Percentiles rank a stretch among this genome's conserved stretches.
These are phyloP conservation scores for Barnettozyma vustinii DNA, from an alignment of 805 yeast genomes.

Conservation along the genomic window DNA sequence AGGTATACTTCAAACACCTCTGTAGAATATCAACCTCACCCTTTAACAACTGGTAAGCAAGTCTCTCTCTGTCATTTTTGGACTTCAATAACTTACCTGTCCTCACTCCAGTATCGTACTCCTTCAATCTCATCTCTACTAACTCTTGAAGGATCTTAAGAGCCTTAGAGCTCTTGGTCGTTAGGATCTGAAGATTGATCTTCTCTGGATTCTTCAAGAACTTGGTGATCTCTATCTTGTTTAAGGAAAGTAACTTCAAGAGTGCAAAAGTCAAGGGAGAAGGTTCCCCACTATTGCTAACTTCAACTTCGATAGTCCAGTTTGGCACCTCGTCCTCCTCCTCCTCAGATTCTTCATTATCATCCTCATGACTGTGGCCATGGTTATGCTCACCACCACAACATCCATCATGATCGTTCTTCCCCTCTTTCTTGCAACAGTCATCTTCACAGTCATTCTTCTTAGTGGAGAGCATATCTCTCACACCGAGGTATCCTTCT, in stretches of 20 bases:
- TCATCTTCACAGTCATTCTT: constrained; percentile 14
- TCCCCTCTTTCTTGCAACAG: constrained; percentile 9
- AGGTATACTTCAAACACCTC: constrained; percentile 10
- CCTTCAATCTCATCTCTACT: constrained; percentile 13
- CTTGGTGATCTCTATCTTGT: constrained; percentile 23
- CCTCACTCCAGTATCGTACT: constrained; percentile 11
- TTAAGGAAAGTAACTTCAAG: constrained; percentile 30
- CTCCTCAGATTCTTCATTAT: constrained; percentile 11
- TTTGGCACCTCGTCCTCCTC: constrained; percentile 26
- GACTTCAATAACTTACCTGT: constrained; percentile 12
- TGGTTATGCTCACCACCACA: constrained; percentile 1
- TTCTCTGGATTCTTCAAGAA: constrained; percentile 20
- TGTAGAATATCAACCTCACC: constrained; percentile 16
- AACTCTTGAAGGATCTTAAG: constrained; percentile 17
- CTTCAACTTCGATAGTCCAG: constrained; percentile 41
- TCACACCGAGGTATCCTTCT: constrained; percentile 35
- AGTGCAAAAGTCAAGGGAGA: constrained; percentile 41
- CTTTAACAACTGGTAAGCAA: constrained; percentile 15
- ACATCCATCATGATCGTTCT: constrained; percentile 18
- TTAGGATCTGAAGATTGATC: constrained; percentile 14
- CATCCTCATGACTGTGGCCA: not conserved
- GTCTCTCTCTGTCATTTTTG: constrained; percentile 12
- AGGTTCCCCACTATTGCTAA: constrained; percentile 38
- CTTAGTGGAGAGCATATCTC: constrained; percentile 10
- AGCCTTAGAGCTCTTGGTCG: constrained; percentile 16